These are phyloP conservation scores for Paragyromitra xinjiangensis DNA, from an alignment of 495 filamentous ascomycete species.

Conservation along the genomic window DNA sequence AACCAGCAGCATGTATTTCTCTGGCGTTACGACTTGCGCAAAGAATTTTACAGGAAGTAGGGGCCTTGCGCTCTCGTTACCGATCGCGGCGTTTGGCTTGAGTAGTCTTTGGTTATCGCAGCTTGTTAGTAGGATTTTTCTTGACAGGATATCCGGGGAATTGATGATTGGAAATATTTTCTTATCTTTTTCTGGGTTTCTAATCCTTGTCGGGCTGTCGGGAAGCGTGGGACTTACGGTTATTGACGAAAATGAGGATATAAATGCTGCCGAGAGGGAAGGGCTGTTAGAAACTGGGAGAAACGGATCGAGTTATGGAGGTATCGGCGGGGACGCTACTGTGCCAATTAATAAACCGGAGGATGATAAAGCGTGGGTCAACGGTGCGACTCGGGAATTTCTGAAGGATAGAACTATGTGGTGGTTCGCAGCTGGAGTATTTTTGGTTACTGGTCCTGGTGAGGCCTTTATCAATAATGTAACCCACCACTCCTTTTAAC, in stretches of 20 bases:
- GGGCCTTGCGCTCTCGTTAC: slow-evolving; percentile 86
- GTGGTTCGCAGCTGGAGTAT: slow-evolving; percentile 91
- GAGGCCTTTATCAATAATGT: slow-evolving; percentile 97
- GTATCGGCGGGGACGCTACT: slow-evolving; percentile 18
- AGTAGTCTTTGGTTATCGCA: slow-evolving; percentile 97
- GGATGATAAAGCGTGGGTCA: slow-evolving; percentile 73
- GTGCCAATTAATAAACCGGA: slow-evolving; percentile 56
- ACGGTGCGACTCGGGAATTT: slow-evolving; percentile 85
- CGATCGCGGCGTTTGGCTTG: slow-evolving; percentile 91
- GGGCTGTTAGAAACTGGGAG: slow-evolving; percentile 39
- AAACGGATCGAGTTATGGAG: slow-evolving; percentile 28
- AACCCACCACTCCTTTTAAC: slow-evolving; percentile 14
- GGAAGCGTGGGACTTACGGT: slow-evolving; percentile 73
- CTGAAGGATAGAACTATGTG: slow-evolving; percentile 92
- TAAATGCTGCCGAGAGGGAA: slow-evolving; percentile 64
- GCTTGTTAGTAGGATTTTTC: slow-evolving; percentile 80
- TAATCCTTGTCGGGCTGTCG: slow-evolving; percentile 74
- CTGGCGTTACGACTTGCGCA: slow-evolving; percentile 89
- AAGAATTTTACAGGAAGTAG: slow-evolving; percentile 92
- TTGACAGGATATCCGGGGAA: slow-evolving; percentile 71
- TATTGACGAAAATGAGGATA: slow-evolving; percentile 66
- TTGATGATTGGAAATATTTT: slow-evolving; percentile 90
- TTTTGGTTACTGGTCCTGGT: slow-evolving; percentile 91
- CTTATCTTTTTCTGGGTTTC: slow-evolving; percentile 74
- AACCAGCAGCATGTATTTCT: slow-evolving; percentile 86